Evolutionary conservation across 305 asterid species (phyloP), one percentile per base, ranked within the genome.

Genomic region (Fraxinus floribunda): DNA sequence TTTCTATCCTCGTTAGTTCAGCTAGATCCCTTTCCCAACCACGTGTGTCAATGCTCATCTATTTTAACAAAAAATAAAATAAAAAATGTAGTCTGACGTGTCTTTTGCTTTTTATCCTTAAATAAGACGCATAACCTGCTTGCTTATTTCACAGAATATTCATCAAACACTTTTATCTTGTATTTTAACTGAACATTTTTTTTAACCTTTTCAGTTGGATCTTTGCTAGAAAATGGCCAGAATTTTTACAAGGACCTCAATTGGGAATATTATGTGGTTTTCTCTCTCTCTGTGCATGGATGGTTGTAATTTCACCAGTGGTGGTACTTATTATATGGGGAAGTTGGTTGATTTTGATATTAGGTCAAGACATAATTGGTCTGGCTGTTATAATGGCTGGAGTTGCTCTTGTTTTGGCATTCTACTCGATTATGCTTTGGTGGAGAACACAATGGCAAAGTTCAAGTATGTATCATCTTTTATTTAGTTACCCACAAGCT

Each of bases 401-500:
- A 84, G 91, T 89, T 85, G 97, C 98, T 85, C 92, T 97, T 62
- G 93, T 97, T 70, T 86, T 97, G 90, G 97, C 99, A 39, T 97
- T 97, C 89, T 97, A 97, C 82, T 92, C 98, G 2, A 90, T 97
- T 78, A 97, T 97, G 98, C 98, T 97, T 85, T 97, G 99, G 99
- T 97, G 98, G 99, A 94, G 99, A 89, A 97, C 99, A 75, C 99
- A 94, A 80, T 97, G 99, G 99, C 99, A 97, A 92, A 97, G 99
- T 92, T 97, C 99, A 88, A 97, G 99, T 97, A 92, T 64, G 99
- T 88, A 83, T 64, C 41, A 49, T 79, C 60, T 38, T 72, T 29
- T 20, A 15, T n/a, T 75, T 30, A 44, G 30, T 80, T 82, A 30
- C 76, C 72, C 78, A 71, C 78, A 41, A 79, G 66, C 64, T 81